Evolutionary conservation across 1,284 basidiomycete genomes (phyloP).

Genomic region (Ceratobasidium sp.): DNA sequence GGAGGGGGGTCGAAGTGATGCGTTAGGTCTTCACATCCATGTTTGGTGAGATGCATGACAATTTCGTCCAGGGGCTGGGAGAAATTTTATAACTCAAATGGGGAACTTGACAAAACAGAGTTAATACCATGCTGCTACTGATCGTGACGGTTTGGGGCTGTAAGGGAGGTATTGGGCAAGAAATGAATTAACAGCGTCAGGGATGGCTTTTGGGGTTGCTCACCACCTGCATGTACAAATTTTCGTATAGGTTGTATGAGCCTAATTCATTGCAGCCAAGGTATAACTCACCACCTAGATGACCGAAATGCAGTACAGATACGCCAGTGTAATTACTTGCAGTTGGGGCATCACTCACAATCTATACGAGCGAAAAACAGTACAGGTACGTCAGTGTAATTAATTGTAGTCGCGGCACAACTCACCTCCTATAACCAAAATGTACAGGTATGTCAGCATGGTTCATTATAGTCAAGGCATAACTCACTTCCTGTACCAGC

Average conservation of each 20-base stretch:
- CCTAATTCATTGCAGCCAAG: background rate
- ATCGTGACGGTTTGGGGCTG: background rate
- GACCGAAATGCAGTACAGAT: too few relatives aligned
- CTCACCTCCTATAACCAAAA: background rate
- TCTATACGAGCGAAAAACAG: too few relatives aligned
- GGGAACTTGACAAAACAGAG: background rate
- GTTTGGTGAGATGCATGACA: background rate
- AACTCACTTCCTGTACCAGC: background rate
- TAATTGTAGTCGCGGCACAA: background rate
- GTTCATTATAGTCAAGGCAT: too few relatives aligned
- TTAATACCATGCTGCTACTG: background rate
- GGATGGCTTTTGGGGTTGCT: background rate
- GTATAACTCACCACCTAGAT: background rate
- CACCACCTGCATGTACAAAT: background rate
- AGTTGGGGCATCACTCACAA: too few relatives aligned
- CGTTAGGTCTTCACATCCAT: background rate
- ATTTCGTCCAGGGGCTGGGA: background rate
- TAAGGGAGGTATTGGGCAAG: too few relatives aligned
- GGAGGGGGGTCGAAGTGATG: background rate
- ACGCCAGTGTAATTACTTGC: too few relatives aligned
- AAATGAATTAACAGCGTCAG: background rate
- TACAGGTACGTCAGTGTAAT: too few relatives aligned
- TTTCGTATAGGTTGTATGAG: background rate
- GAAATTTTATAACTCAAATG: background rate
- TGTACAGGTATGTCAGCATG: background rate